phyloP scores from a whole-genome alignment of 129 eudicot genomes.

The Centella asiatica region DNA sequence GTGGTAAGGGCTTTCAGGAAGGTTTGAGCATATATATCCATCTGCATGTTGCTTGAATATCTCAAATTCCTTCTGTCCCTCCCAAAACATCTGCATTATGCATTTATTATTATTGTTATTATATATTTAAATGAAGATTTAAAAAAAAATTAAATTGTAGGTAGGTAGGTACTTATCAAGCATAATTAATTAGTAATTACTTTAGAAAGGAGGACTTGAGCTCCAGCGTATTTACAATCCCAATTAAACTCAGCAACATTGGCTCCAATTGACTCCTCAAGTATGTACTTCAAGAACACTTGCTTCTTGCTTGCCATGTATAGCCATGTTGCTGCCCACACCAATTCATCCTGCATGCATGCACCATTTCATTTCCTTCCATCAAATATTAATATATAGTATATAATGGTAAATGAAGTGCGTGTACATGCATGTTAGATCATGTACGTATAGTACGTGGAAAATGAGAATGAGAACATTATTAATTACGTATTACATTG shows the following conservation, averaged over 20 bases:
- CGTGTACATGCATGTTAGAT: no score
- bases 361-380: neutral
- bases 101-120: no score
- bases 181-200: conserved; percentile 15
- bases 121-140: neutral
- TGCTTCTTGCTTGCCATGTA: conserved; percentile 44
- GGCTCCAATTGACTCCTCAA: conserved; percentile 49
- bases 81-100: conserved; percentile 54
- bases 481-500: conserved; percentile 32
- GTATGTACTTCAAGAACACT: conserved; percentile 33
- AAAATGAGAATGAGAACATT: neutral
- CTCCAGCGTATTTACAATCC: conserved; percentile 87
- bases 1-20: conserved; percentile 60
- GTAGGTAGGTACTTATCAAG: neutral
- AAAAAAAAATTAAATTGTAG: neutral
- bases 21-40: conserved; percentile 49
- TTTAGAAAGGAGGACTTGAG: conserved; percentile 60
- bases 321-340: conserved; percentile 92
- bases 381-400: neutral
- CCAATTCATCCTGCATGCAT: conserved; percentile 60
- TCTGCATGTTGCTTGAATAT: conserved; percentile 53
- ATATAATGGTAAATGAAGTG: no score
- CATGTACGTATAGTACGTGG: neutral
- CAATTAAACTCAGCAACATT: conserved; percentile 63
- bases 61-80: conserved; percentile 48